Evolutionary conservation across 768 basidiomycete genomes (phyloP), one percentile per base, ranked within the genome.

Genomic region (Russula foetens): DNA sequence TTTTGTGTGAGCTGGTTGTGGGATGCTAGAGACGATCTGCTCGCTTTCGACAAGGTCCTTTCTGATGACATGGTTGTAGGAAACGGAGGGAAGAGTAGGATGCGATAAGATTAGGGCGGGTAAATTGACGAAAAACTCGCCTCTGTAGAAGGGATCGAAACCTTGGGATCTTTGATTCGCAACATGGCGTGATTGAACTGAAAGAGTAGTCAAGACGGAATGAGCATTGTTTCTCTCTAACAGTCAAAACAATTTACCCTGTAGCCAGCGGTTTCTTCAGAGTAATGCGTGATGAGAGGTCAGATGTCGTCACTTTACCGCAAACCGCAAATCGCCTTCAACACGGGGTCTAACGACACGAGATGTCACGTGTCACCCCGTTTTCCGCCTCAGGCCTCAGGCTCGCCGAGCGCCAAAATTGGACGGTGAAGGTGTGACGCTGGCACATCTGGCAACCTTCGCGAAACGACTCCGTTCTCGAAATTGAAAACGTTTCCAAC

Each of bases 111-210:
- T 35, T n/a, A n/a, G n/a, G 33, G 7, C 41, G 17, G n/a, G 5
- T 9, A 39, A n/a, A 54, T 2, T 8, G 29, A n/a, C n/a, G n/a
- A 6, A 21, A n/a, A 45, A 67, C 79, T 67, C 56, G 84, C 87
- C 44, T 90, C 81, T 58, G 80, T 78, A 74, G 92, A 98, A 23
- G 79, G 75, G 62, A 96, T 70, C 19, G 92, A 94, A 47, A 74
- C 77, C 91, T n/a, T 84, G 8, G 92, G 87, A 70, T 96, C 92
- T 76, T 86, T 94, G 71, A 96, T 79, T 66, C 93, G 82, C 67
- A 94, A 71, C 92, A 92, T 92, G 21, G 88, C 90, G 72, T 93
- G 90, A 70, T 92, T 90, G 75, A 88, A 84, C 86, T 89, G 15
- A 12, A 31, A 12, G 9, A 31, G n/a, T 11, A 19, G 38, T 41